Evolutionary conservation across 169 alveolate species (phyloP), one percentile per base, ranked within the genome.

Genomic region (Babesia ovis): DNA sequence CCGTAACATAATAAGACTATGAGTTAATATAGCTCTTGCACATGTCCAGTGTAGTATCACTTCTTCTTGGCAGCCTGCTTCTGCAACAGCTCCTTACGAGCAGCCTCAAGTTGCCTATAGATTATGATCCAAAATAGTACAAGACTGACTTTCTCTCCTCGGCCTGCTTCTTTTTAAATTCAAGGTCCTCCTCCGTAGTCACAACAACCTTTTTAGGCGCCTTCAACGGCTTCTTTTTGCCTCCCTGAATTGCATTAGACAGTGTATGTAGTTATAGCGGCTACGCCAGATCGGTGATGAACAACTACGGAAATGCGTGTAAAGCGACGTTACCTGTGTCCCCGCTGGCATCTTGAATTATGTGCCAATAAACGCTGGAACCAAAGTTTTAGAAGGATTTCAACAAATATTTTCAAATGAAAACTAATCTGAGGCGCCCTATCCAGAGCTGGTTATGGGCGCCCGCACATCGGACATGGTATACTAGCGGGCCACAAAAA

Each of bases 141-240:
- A 27, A 29, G 22, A 50, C 83, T 54, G 32, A 81, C 87, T 85
- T 87, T 55, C 55, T 87, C 41, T 84, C 82, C 29, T 84, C 93
- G 20, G 89, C 85, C n/a, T 87, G 87, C 53, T 61, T 85, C 68
- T 81, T 87, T 54, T 87, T 87, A 42, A 85, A 87, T 58, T 87
- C 93, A 27, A 85, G 25, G 53, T 87, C 93, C 43, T 87, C 93
- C 51, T 84, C 91, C 8, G 93, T 87, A 53, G 46, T 55, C 20
- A 87, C 81, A 55, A 51, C 70, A 35, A 74, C 91, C 79, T 76
- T 85, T 39, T 87, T 87, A 2, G 90, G 86, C 25, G 86, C 91
- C 66, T 87, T 87, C 50, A 87, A 66, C 4, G 93, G 93, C 85
- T 87, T 87, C 73, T 87, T 87, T 66, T 87, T 87, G 18, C 93